A percentile compares a stretch with the other conserved stretches of the same genome.
These are phyloP conservation scores for Vinca major DNA, from an alignment of 305 asterid species.

Conservation along the genomic window DNA sequence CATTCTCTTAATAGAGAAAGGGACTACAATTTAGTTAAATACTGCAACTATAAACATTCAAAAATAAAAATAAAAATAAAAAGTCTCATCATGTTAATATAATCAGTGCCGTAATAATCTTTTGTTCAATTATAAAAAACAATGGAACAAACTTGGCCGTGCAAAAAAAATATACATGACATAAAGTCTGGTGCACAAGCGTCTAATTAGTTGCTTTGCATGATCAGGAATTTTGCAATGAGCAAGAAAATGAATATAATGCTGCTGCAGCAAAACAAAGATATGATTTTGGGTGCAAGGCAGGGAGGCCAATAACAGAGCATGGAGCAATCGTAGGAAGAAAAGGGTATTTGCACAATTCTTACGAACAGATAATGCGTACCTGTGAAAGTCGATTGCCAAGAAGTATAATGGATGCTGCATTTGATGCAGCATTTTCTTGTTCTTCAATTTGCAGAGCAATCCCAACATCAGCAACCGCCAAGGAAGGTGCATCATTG, in stretches of 20 bases:
- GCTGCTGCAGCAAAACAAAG: not conserved
- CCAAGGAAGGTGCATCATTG: constrained; percentile 96
- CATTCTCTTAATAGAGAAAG: not conserved
- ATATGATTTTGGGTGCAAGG: not conserved
- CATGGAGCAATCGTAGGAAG: not conserved
- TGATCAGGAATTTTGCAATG: not conserved
- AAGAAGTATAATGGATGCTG: constrained; percentile 86
- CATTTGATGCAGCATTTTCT: constrained; percentile 98
- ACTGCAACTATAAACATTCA: not conserved
- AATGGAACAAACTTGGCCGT: not conserved
- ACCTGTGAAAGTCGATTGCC: constrained; percentile 94
- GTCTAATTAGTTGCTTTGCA: not conserved
- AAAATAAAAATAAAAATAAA: too few species aligned
- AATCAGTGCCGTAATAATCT: not conserved
- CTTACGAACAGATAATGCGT: not conserved
- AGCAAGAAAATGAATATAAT: not conserved
- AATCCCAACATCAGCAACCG: constrained; percentile 94
- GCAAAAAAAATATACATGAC: not conserved
- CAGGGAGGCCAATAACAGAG: not conserved
- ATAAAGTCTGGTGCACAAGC: not conserved
- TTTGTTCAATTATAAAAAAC: not conserved
- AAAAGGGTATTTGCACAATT: not conserved
- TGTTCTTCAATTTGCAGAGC: constrained; percentile 92
- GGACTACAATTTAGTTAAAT: not conserved
- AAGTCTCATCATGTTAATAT: not conserved